A percentile compares a stretch with the other conserved stretches of the same genome.
Conservation (phyloP, 352 stramenopile species). For the Globisporangium lucens region DNA sequence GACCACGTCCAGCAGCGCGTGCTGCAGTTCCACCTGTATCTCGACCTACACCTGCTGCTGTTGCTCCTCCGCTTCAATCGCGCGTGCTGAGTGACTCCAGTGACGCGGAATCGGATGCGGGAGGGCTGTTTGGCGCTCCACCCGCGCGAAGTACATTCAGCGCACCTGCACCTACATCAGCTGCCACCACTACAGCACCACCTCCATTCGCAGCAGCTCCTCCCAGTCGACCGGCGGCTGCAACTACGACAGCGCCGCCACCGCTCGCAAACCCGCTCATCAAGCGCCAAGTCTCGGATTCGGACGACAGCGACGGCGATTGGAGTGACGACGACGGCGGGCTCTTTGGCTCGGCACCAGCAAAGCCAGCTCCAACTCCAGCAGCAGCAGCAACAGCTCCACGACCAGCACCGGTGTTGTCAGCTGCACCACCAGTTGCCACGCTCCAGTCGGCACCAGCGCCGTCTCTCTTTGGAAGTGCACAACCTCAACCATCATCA, state of each 20-base stretch:
- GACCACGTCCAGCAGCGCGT: conserved; percentile 17
- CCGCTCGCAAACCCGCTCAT: conserved; percentile 37
- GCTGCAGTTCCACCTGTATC: conserved; percentile 2
- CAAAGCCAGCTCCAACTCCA: conserved; percentile 27
- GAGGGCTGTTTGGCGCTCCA: conserved; percentile 53
- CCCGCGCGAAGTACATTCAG: conserved; percentile 16
- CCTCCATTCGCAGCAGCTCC: conserved; percentile 1
- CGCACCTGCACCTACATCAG: conserved; percentile 11
- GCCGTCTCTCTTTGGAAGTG: conserved; percentile 24
- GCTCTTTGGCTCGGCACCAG: conserved; percentile 43
- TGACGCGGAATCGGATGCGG: conserved; percentile 51
- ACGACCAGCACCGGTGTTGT: background rate
- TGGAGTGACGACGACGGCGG: conserved; percentile 58
- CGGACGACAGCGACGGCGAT: conserved; percentile 51
- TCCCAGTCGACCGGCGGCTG: background rate
- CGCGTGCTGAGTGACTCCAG: conserved; percentile 50
- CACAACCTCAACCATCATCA: background rate
- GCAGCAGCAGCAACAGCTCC: background rate
- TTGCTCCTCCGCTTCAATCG: conserved; percentile 22
- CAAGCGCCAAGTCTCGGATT: conserved; percentile 39
- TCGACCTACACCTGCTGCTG: conserved; percentile 11
- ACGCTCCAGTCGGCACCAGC: conserved; percentile 3
- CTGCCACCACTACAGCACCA: conserved; percentile 9
- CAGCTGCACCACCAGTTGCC: conserved; percentile 10
- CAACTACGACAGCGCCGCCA: conserved; percentile 18